Conservation (phyloP, 176 grass and related monocot species). For the Ensete glaucum region DNA sequence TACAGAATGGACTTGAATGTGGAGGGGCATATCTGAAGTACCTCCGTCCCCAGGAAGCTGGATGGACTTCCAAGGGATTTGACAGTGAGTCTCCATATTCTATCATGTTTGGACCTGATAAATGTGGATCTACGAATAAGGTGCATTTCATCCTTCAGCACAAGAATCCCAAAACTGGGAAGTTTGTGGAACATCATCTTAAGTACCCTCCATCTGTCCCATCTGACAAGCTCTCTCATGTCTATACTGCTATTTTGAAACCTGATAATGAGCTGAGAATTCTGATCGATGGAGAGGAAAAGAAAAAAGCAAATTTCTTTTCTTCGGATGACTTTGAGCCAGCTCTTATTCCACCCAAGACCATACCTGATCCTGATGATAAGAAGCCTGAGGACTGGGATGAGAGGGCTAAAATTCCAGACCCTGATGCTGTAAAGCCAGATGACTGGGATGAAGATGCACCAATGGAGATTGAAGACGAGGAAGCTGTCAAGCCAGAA, state of each 20-base stretch:
- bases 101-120: slow-evolving; percentile 99
- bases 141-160: slow-evolving; percentile 96
- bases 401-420: slow-evolving; percentile 82
- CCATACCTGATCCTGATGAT: slow-evolving; percentile 90
- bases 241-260: slow-evolving; percentile 88
- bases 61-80: slow-evolving; percentile 71
- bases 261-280: slow-evolving; percentile 79
- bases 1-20: slow-evolving; percentile 96
- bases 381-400: slow-evolving; percentile 99
- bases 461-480: slow-evolving; percentile 77
- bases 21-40: slow-evolving; percentile 95
- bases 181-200: slow-evolving; percentile 91
- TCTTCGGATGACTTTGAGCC: slow-evolving; percentile 88
- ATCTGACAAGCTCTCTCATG: slow-evolving; percentile 79
- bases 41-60: slow-evolving; percentile 55
- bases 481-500: slow-evolving; percentile 78
- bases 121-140: slow-evolving; percentile 97
- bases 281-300: slow-evolving; percentile 81
- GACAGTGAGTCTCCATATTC: slow-evolving; percentile 85
- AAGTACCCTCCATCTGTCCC: slow-evolving; percentile 90
- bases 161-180: slow-evolving; percentile 76
- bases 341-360: slow-evolving; percentile 74
- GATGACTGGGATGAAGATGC: slow-evolving; percentile 98
- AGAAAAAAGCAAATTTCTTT: slow-evolving; percentile 75
- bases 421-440: slow-evolving; percentile 65